Percentiles rank a stretch among this genome's conserved stretches.
Conservation (phyloP, 129 eudicot species). For the Flaveria linearis region DNA sequence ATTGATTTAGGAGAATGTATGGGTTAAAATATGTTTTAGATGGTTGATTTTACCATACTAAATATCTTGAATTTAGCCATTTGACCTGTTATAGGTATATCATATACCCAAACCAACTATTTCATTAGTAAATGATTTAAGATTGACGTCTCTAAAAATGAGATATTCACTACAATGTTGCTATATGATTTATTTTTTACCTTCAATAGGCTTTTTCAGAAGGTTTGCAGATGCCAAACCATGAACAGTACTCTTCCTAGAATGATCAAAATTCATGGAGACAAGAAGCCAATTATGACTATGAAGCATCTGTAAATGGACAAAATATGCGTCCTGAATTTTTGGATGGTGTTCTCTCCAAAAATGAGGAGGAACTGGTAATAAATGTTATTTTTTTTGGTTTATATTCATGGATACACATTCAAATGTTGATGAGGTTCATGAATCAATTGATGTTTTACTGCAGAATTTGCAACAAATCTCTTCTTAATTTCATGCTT, state of each 20-base stretch:
- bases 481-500: slow-evolving; percentile 79
- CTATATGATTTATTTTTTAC: slow-evolving; percentile 5
- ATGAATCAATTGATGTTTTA: slow-evolving; percentile 37
- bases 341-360: slow-evolving; percentile 42
- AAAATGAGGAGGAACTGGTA: slow-evolving; percentile 62
- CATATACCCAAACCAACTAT: slow-evolving; percentile 1
- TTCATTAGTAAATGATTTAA: background rate
- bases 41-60: background rate
- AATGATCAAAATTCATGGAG: slow-evolving; percentile 50
- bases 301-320: slow-evolving; percentile 70
- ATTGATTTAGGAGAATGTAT: background rate
- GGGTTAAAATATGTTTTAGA: background rate
- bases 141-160: background rate
- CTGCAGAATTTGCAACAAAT: slow-evolving; percentile 69
- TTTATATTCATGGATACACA: background rate
- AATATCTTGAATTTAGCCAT: background rate
- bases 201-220: slow-evolving; percentile 56
- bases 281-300: slow-evolving; percentile 48
- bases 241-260: slow-evolving; percentile 53
- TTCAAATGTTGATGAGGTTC: slow-evolving; percentile 13
- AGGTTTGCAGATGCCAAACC: slow-evolving; percentile 48
- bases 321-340: slow-evolving; percentile 47
- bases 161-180: background rate
- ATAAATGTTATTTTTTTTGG: background rate
- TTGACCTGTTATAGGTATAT: background rate